Evolutionary conservation across 169 alveolate genomes (phyloP), one percentile per base, ranked within the genome.

Genomic region (Plasmodium malariae): DNA sequence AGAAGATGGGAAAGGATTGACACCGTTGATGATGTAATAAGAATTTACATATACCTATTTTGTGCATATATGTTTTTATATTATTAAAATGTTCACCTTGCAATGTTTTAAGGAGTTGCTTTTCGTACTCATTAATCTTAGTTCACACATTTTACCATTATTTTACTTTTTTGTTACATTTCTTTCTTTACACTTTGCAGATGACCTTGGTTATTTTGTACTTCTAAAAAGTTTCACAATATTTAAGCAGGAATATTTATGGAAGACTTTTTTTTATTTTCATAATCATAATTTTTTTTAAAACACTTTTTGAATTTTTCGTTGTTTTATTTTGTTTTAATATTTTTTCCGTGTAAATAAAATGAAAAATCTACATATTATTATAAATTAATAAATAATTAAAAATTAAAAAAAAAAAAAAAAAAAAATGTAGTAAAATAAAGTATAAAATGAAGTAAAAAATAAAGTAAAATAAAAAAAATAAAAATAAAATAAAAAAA

Each of bases 21-120:
- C 40, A 85, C 92, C 74, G 92, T 85, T 30, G 92, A 85, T 17
- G 92, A 85, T 85, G 92, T 85, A 85, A 85, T n/a, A 30, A 57
- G 55, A n/a, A 67, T 11, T 9, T 49, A 36, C 48, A 45, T 59
- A 19, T 24, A 28, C 14, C 49, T 37, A n/a, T 6, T 74, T 12
- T 83, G n/a, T 54, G 19, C 37, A 28, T 68, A 34, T 30, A 21
- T 69, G 7, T 28, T 48, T 45, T 19, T 49, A 28, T 45, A 63
- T 63, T n/a, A 21, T 51, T 49, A 21, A 24, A 30, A 43, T 14
- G 32, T 19, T 17, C 17, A 1, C 19, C 48, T 71, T 74, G 48
- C 57, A 9, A 24, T 24, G 48, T 1, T 60, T 55, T 2, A 1
- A 11, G 14, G 2, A 21, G 32, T 14, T 7, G 26, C 26, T n/a